Conservation (phyloP, 768 basidiomycete species). For the Hortiboletus flavorubellus region DNA sequence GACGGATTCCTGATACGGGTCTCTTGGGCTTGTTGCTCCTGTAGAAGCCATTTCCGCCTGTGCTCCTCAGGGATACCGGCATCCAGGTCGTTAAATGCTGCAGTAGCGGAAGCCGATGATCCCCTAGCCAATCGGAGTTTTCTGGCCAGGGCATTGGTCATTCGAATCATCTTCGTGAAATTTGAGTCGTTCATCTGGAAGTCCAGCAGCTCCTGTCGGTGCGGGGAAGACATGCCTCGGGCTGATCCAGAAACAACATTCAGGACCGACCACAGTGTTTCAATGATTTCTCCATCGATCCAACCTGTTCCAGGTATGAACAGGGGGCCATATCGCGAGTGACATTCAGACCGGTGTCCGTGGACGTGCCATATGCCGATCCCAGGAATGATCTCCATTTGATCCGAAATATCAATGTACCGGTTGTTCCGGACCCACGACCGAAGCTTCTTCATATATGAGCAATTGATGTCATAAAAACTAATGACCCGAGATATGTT, state of each 20-base stretch:
- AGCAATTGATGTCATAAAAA: constrained; percentile 3
- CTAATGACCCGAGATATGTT: too few relatives aligned
- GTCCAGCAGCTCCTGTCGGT: background rate
- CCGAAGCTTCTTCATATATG: constrained; percentile 3
- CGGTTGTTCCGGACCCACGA: background rate
- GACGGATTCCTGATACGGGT: background rate
- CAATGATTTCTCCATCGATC: constrained; percentile 7
- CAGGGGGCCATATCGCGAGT: background rate
- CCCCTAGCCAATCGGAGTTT: too few relatives aligned
- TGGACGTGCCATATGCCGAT: constrained; percentile 29
- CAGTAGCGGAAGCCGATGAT: too few relatives aligned
- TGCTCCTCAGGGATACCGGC: too few relatives aligned
- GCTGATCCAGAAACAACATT: background rate
- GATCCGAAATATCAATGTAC: background rate
- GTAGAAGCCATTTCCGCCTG: too few relatives aligned
- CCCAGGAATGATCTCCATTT: constrained; percentile 2
- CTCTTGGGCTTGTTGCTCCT: too few relatives aligned
- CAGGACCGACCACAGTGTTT: background rate
- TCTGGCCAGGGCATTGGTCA: background rate
- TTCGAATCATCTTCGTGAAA: constrained; percentile 5
- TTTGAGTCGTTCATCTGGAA: constrained; percentile 11
- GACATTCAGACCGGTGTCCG: constrained; percentile 24
- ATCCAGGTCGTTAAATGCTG: too few relatives aligned
- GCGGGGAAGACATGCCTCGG: background rate
- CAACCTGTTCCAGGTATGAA: background rate